Conservation (phyloP, 2,329 filamentous ascomycete genomes). For the Alternaria sp. region DNA sequence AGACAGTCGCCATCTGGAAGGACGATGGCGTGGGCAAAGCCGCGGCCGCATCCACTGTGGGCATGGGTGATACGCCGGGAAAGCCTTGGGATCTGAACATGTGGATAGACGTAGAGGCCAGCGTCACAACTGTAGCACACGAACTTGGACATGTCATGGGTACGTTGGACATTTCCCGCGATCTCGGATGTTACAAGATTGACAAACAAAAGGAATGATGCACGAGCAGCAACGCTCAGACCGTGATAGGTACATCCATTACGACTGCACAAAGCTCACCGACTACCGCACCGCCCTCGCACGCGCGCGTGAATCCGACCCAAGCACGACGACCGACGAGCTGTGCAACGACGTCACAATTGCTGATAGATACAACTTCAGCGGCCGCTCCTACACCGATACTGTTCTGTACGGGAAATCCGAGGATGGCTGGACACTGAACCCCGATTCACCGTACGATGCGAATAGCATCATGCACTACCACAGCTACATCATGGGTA, state of each 20-base stretch:
- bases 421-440: neutral
- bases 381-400: neutral
- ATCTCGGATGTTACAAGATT: neutral
- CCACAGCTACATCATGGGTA: neutral
- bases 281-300: neutral
- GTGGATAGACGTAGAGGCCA: neutral
- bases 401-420: neutral
- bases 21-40: neutral
- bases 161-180: neutral
- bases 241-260: neutral
- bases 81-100: neutral
- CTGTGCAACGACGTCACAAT: neutral
- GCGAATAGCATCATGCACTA: neutral
- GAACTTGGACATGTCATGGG: neutral
- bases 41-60: neutral
- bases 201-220: neutral
- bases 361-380: neutral
- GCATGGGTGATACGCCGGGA: neutral
- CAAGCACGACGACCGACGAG: neutral
- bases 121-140: neutral
- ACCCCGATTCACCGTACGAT: neutral
- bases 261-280: neutral
- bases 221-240: neutral
- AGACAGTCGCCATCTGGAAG: neutral
- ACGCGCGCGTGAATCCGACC: neutral